Conservation (phyloP, 1,139 yeast species). For the Yamadazyma dendronema region DNA sequence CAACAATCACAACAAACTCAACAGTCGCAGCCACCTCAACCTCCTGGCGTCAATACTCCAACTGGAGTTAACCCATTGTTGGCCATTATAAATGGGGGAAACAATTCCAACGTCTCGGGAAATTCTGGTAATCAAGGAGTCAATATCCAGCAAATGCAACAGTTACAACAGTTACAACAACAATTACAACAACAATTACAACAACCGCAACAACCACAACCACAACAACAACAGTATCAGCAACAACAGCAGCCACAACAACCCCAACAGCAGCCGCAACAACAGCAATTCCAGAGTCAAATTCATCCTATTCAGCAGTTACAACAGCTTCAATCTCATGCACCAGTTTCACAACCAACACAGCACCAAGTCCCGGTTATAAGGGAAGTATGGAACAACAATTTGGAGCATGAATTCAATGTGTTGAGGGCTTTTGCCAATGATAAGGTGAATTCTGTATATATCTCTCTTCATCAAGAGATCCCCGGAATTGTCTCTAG, state of each 20-base stretch:
- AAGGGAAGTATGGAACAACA: conserved; percentile 82
- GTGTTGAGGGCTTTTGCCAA: conserved; percentile 64
- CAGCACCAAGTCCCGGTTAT: conserved; percentile 40
- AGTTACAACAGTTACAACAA: conserved; percentile 25
- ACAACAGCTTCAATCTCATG: conserved; percentile 11
- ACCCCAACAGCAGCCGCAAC: conserved; percentile 11
- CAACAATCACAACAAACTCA: conserved; percentile 15
- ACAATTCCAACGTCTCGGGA: conserved; percentile 2
- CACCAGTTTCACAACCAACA: conserved; percentile 12
- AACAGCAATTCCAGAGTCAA: conserved; percentile 12
- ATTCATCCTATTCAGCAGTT: conserved; percentile 12
- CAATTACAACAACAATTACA: conserved; percentile 22
- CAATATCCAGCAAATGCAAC: conserved; percentile 16
- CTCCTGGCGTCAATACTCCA: conserved; percentile 11
- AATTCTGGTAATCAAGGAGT: conserved; percentile 11
- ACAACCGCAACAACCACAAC: conserved; percentile 18
- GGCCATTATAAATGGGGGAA: conserved; percentile 36
- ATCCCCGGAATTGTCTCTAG: conserved; percentile 96
- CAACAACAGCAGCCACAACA: conserved; percentile 16
- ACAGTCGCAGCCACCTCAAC: conserved; percentile 4
- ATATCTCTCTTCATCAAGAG: conserved; percentile 81
- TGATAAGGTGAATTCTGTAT: conserved; percentile 56
- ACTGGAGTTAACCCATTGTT: conserved; percentile 33
- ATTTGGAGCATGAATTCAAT: conserved; percentile 79
- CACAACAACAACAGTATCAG: conserved; percentile 19